Percentiles rank a stretch among this genome's conserved stretches.
These are phyloP conservation scores for Curvularia spicifera DNA, from an alignment of 2,329 filamentous ascomycete genomes.

Conservation along the genomic window DNA sequence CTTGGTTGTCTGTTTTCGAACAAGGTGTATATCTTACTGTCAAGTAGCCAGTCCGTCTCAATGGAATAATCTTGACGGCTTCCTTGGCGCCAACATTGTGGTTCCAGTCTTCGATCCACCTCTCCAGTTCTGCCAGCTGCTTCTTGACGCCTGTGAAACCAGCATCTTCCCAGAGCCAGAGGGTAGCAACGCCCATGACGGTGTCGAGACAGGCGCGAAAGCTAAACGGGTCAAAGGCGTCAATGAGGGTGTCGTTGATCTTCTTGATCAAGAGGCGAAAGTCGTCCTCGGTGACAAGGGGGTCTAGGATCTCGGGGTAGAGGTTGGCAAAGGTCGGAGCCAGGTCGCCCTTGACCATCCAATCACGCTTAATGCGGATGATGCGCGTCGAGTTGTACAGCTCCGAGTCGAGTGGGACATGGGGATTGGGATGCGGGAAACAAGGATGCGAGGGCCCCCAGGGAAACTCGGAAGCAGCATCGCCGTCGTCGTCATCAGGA, in stretches of 20 bases:
- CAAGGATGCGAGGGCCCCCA: conserved; percentile 97
- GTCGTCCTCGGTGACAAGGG: conserved; percentile 81
- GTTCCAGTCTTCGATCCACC: conserved; percentile 90
- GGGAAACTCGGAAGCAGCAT: conserved; percentile 65
- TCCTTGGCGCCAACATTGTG: conserved; percentile 63
- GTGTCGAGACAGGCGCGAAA: conserved; percentile 80
- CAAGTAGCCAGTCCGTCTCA: conserved; percentile 87
- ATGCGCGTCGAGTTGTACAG: conserved; percentile 82
- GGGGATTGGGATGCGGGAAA: conserved; percentile 90
- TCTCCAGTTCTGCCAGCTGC: conserved; percentile 72
- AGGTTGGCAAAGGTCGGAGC: conserved; percentile 93
- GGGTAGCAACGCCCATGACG: conserved; percentile 79
- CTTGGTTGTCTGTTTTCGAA: background rate
- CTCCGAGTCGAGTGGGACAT: conserved; percentile 78
- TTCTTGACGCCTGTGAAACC: conserved; percentile 78
- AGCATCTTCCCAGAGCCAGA: conserved; percentile 94
- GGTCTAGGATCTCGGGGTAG: conserved; percentile 94
- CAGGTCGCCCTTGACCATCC: conserved; percentile 86
- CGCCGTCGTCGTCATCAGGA: conserved; percentile 48
- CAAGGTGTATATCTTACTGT: conserved; percentile 62
- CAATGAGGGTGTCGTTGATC: conserved; percentile 77
- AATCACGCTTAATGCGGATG: conserved; percentile 89
- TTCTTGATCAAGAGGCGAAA: conserved; percentile 83
- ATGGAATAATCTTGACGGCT: conserved; percentile 75
- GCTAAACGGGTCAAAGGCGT: conserved; percentile 80